Base-by-base conservation (phyloP, 2,329 filamentous ascomycete species). In the Aspergillus spinulosporus region DNA sequence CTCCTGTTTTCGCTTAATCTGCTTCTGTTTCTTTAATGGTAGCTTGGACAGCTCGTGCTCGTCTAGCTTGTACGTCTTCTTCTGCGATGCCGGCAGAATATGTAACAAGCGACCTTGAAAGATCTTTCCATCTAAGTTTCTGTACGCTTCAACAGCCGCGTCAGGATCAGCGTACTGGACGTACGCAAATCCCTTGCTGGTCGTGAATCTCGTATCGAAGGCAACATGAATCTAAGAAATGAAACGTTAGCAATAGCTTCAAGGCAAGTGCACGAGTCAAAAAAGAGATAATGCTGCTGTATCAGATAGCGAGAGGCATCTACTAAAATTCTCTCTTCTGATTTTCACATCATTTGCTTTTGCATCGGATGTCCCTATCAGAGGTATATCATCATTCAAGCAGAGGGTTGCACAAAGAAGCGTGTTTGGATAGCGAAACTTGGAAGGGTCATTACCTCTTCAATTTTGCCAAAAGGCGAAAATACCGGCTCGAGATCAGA, bases 331-430 rank as follows among this genome's bases (percentile, higher is more conserved):
- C 84, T 90, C 87, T 92, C 50, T 87, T 88, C 87, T 85, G 79
- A 76, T 82, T 47, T 39, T 91, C 81, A 85, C 89, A 92, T 95
- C 92, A 97, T 81, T 81, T 91, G 89, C 90, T 78, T 64, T 76
- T 81, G 89, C 89, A 93, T 97, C 89, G 92, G 93, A 86, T 97
- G 94, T 97, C 94, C 94, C 94, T 97, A 97, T 97, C 94, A 86
- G 89, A 89, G 84, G 21, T 26, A 85, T 80, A 90, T 97, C 93
- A 97, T 97, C 94, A 93, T 84, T 75, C 78, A 80, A 81, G 70
- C 68, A 64, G 62, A 57, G 60, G 56, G 59, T 54, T 52, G 54
- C 45, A 50, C 43, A 32, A 52, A 45, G 28, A 53, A 43, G 58
- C 55, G 37, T 5, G 37, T 40, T 26, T 62, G 62, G 59, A 53